Percentiles rank a stretch among this genome's conserved stretches.
These are phyloP conservation scores for Pestalotiopsis sp. DNA, from an alignment of 2,329 filamentous ascomycete species.

Conservation along the genomic window DNA sequence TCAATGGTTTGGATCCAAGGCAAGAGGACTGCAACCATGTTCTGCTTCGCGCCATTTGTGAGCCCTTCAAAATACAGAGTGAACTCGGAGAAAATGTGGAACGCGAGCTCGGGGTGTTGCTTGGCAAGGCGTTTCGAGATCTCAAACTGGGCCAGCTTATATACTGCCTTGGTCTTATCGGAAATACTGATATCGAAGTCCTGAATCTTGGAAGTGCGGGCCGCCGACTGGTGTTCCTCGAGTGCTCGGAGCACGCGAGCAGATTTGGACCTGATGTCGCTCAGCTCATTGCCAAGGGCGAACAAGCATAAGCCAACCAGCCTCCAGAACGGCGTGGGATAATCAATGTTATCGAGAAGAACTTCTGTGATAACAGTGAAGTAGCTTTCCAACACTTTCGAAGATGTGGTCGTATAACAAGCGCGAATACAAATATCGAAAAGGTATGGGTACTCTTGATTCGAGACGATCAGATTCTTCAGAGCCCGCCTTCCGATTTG, in stretches of 20 bases:
- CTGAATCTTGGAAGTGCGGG: slow-evolving; percentile 83
- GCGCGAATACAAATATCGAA: slow-evolving; percentile 88
- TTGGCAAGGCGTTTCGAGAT: slow-evolving; percentile 89
- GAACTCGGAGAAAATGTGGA: slow-evolving; percentile 95
- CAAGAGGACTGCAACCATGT: slow-evolving; percentile 90
- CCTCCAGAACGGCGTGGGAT: slow-evolving; percentile 87
- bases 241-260: slow-evolving; percentile 78
- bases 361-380: slow-evolving; percentile 92
- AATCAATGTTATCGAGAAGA: slow-evolving; percentile 79
- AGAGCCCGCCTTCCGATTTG: slow-evolving; percentile 85
- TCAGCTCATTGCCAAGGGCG: slow-evolving; percentile 89
- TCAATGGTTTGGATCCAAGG: slow-evolving; percentile 97
- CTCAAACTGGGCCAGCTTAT: slow-evolving; percentile 96
- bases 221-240: slow-evolving; percentile 76
- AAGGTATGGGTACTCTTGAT: slow-evolving; percentile 82
- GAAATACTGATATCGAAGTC: slow-evolving; percentile 98
- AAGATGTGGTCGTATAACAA: slow-evolving; percentile 81
- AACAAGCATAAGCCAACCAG: slow-evolving; percentile 86
- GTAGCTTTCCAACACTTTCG: slow-evolving; percentile 91
- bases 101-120: slow-evolving; percentile 86
- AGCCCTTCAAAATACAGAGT: slow-evolving; percentile 90
- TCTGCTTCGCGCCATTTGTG: slow-evolving; percentile 80
- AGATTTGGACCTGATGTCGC: slow-evolving; percentile 86
- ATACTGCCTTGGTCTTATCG: slow-evolving; percentile 97
- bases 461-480: slow-evolving; percentile 87